Conservation (phyloP, 2,329 filamentous ascomycete genomes). For the Magnaporthiopsis rhizophila region DNA sequence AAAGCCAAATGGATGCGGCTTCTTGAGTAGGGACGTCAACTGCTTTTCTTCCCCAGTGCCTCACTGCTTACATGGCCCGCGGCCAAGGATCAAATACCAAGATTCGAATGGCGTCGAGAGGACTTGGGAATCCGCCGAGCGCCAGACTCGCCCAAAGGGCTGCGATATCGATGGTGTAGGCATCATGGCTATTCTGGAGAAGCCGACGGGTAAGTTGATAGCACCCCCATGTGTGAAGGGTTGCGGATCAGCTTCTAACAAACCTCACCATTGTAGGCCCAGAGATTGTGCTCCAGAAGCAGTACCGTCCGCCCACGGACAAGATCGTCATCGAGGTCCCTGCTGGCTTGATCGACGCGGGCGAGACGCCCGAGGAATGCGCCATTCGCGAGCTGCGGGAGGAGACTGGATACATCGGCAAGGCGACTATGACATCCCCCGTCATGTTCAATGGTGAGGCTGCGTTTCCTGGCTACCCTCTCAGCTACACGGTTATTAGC, state of each 20-base stretch:
- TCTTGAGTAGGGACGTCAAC: background rate
- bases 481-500: no score
- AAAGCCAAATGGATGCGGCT: background rate
- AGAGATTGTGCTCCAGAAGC: slow-evolving; percentile 57
- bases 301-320: slow-evolving; percentile 56
- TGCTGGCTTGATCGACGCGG: slow-evolving; percentile 54
- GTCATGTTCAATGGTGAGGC: slow-evolving; percentile 53
- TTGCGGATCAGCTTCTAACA: background rate
- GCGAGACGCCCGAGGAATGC: slow-evolving; percentile 52
- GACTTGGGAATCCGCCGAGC: slow-evolving; percentile 66
- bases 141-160: slow-evolving; percentile 55
- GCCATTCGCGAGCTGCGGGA: slow-evolving; percentile 58
- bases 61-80: slow-evolving; percentile 8
- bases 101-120: slow-evolving; percentile 52
- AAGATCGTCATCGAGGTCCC: slow-evolving; percentile 55
- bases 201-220: slow-evolving; percentile 30
- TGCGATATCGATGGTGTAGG: slow-evolving; percentile 64
- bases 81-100: slow-evolving; percentile 49
- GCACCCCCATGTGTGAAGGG: background rate
- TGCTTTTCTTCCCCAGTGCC: background rate
- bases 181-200: slow-evolving; percentile 61
- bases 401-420: slow-evolving; percentile 58
- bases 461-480: background rate
- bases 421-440: slow-evolving; percentile 47
- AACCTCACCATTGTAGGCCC: slow-evolving; percentile 25